A percentile compares a stretch with the other conserved stretches of the same genome.
phyloP scores from a whole-genome alignment of 768 basidiomycete species.

The Auricularia sp. region DNA sequence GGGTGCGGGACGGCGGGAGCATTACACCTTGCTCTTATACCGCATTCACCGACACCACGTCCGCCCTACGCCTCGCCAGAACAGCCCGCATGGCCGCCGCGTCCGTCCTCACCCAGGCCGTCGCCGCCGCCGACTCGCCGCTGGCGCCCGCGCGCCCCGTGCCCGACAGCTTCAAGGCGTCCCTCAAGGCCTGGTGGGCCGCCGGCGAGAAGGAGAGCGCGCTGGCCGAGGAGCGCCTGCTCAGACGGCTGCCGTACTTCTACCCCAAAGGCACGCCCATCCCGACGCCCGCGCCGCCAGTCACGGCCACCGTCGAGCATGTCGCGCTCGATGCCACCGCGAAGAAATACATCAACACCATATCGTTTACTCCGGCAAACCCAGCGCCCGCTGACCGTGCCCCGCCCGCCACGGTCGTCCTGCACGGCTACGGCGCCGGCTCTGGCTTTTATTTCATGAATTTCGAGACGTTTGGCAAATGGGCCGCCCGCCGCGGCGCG shows the following conservation, averaged over 20 bases:
- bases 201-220: conserved; percentile 64
- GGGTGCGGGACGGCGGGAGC: too few species aligned
- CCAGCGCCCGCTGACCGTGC: conserved; percentile 27
- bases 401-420: conserved; percentile 65
- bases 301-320: conserved; percentile 48
- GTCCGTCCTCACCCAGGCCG: neutral
- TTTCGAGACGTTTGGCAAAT: conserved; percentile 58
- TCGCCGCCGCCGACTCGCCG: neutral
- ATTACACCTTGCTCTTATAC: too few species aligned
- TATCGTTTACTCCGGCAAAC: conserved; percentile 39
- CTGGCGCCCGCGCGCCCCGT: neutral
- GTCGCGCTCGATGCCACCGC: conserved; percentile 46
- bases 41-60: too few species aligned
- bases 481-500: conserved; percentile 55
- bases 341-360: conserved; percentile 64
- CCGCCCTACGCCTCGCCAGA: too few species aligned
- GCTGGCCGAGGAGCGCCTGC: conserved; percentile 63
- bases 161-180: neutral
- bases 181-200: conserved; percentile 44
- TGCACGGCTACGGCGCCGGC: conserved; percentile 92
- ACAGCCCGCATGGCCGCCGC: neutral
- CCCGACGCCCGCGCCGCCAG: conserved; percentile 18
- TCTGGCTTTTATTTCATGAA: conserved; percentile 86
- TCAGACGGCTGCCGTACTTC: conserved; percentile 60
- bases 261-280: conserved; percentile 26